Evolutionary conservation across 768 basidiomycete species (phyloP).

Genomic region (Rhizopogon salebrosus): DNA sequence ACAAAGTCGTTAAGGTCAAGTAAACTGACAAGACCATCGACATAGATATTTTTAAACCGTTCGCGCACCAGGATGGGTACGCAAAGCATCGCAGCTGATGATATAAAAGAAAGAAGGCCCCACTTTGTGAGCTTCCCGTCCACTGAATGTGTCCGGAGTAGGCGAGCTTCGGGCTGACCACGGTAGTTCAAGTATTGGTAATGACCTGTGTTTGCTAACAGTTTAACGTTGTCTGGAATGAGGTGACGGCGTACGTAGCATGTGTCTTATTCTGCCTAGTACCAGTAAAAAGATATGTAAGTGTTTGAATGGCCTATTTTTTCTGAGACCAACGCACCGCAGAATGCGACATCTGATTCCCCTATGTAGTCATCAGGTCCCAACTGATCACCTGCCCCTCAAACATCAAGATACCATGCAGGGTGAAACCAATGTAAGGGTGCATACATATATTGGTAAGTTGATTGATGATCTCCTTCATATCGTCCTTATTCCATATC

Average conservation of each 20-base stretch:
- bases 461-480: slow-evolving; percentile 1
- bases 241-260: background rate
- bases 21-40: background rate
- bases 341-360: too few relatives aligned
- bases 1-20: background rate
- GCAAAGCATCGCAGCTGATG: background rate
- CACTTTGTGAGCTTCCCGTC: too few relatives aligned
- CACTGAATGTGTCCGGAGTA: background rate
- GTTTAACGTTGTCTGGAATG: background rate
- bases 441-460: too few relatives aligned
- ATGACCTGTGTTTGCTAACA: background rate
- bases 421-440: too few relatives aligned
- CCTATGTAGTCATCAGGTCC: too few relatives aligned
- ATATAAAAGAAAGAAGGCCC: background rate
- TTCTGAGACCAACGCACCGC: background rate
- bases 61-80: background rate
- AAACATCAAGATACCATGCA: too few relatives aligned
- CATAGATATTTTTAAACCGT: background rate
- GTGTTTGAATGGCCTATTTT: too few relatives aligned
- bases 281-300: too few relatives aligned
- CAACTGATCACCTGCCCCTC: too few relatives aligned
- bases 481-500: background rate
- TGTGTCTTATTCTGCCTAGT: background rate
- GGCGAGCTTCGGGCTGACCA: background rate
- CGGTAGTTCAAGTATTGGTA: background rate